Conservation (phyloP, 345 rosid genomes). For the Acer saccharum region DNA sequence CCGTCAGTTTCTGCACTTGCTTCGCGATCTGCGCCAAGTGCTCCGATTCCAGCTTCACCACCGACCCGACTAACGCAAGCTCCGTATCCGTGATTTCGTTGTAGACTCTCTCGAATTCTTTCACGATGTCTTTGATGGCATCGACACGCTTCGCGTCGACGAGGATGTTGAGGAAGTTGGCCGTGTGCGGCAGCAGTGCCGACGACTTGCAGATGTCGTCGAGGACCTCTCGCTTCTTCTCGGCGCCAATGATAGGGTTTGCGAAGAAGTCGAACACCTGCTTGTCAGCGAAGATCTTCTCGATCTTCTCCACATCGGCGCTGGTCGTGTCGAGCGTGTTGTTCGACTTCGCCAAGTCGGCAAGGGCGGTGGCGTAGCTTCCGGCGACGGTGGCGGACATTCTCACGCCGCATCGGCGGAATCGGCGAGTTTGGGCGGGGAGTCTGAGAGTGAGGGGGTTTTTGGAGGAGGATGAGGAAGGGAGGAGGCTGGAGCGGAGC, state of each 20-base stretch:
- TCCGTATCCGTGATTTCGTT: constrained; percentile 72
- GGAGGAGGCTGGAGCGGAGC: constrained; percentile 54
- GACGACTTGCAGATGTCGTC: constrained; percentile 58
- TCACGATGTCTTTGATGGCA: constrained; percentile 60
- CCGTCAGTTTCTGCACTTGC: constrained; percentile 90
- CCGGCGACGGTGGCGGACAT: constrained; percentile 62
- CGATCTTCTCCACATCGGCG: constrained; percentile 77
- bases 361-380: constrained; percentile 81
- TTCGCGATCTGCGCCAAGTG: constrained; percentile 87
- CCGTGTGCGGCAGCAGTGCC: constrained; percentile 55
- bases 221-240: constrained; percentile 55
- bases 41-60: constrained; percentile 73
- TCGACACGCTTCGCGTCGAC: constrained; percentile 67
- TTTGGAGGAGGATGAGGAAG: constrained; percentile 34
- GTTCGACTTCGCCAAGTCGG: constrained; percentile 70
- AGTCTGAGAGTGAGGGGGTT: constrained; percentile 24
- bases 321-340: constrained; percentile 62
- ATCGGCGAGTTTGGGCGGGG: constrained; percentile 32
- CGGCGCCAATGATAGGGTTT: constrained; percentile 53
- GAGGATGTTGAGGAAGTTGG: constrained; percentile 71
- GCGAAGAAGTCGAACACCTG: constrained; percentile 51
- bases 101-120: constrained; percentile 74
- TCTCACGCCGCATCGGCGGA: constrained; percentile 45
- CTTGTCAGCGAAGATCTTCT: constrained; percentile 62
- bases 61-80: constrained; percentile 79